Conservation (phyloP, 2,329 filamentous ascomycete genomes). For the Coniochaeta prunicola region DNA sequence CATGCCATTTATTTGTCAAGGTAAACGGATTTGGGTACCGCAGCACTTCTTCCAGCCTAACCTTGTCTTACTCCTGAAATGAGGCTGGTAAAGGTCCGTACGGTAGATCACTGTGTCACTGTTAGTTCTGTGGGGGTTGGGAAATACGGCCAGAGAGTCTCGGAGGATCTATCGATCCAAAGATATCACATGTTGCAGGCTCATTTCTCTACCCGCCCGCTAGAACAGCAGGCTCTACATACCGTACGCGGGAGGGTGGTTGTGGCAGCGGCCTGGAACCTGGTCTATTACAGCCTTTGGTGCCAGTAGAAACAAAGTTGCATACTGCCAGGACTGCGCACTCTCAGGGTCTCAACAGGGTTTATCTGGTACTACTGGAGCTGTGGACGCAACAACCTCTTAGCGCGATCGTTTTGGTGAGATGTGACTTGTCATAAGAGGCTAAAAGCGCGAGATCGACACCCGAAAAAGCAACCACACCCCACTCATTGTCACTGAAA, state of each 20-base stretch:
- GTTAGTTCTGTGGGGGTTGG: not conserved
- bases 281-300: not conserved
- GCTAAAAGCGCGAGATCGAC: not conserved
- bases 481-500: not conserved
- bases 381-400: not conserved
- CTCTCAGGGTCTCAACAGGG: not conserved
- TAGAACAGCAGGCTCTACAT: not conserved
- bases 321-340: not conserved
- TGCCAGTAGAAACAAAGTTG: not conserved
- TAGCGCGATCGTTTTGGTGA: not conserved
- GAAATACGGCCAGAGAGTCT: not conserved
- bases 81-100: not conserved
- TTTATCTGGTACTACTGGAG: not conserved
- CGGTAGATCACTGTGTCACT: not conserved
- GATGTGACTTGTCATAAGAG: not conserved
- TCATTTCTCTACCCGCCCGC: not conserved
- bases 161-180: not conserved
- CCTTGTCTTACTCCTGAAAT: not conserved
- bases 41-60: not conserved
- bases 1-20: not conserved
- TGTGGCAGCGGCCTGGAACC: not conserved
- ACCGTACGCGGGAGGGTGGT: not conserved
- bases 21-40: not conserved
- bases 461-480: not conserved
- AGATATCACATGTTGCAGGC: not conserved